These are phyloP conservation scores for Alternaria hordeiaustralica DNA, from an alignment of 2,329 filamentous ascomycete species.

Conservation along the genomic window DNA sequence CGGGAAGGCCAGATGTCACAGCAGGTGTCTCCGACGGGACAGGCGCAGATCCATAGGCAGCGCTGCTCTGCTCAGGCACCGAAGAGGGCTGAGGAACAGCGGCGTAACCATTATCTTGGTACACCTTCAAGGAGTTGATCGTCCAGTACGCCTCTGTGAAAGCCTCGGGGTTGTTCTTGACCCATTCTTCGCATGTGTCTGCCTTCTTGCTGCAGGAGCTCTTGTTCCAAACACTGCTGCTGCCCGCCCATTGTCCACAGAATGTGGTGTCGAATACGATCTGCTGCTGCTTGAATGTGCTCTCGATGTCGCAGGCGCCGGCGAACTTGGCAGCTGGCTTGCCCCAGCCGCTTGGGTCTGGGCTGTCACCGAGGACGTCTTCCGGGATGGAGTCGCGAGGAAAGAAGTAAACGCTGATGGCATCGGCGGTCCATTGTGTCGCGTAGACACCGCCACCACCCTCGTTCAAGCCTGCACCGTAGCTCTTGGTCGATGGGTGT, in stretches of 20 bases:
- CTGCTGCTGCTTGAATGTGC: conserved; percentile 73
- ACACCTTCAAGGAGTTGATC: conserved; percentile 58
- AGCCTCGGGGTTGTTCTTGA: conserved; percentile 70
- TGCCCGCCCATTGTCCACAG: conserved; percentile 83
- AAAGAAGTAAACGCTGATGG: conserved; percentile 86
- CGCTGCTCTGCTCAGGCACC: conserved; percentile 19
- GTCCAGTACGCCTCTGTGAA: conserved; percentile 80
- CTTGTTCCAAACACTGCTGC: conserved; percentile 67
- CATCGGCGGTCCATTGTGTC: conserved; percentile 69
- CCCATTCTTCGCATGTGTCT: conserved; percentile 73
- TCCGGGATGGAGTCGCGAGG: conserved; percentile 68
- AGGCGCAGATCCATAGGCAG: conserved; percentile 14
- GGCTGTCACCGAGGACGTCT: conserved; percentile 66
- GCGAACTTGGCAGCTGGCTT: conserved; percentile 71
- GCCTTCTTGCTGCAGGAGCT: conserved; percentile 68
- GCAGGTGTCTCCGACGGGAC: conserved; percentile 13
- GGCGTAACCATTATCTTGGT: conserved; percentile 36
- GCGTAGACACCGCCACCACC: conserved; percentile 56
- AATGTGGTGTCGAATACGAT: conserved; percentile 85
- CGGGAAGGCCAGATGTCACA: conserved; percentile 4
- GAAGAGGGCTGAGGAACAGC: conserved; percentile 16
- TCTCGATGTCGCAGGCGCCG: conserved; percentile 71
- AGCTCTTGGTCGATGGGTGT: conserved; percentile 51
- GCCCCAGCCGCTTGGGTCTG: conserved; percentile 73
- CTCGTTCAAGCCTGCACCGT: conserved; percentile 61